Evolutionary conservation across 2,329 filamentous ascomycete species (phyloP).

Genomic region (Alternaria panax): DNA sequence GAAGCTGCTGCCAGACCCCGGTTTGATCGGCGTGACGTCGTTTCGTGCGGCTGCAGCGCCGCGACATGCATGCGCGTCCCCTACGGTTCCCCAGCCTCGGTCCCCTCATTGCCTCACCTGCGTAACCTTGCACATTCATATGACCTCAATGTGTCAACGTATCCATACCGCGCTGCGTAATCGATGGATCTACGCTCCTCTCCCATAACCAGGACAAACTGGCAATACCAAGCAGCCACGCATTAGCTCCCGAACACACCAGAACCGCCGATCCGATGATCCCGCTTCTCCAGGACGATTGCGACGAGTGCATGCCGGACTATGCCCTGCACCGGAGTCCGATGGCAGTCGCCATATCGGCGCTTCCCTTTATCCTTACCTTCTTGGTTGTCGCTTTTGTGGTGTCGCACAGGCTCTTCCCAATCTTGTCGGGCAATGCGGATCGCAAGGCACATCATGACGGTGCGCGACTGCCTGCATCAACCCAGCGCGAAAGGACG

Average conservation of each 20-base stretch:
- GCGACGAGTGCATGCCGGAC: constrained; percentile 66
- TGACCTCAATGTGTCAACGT: constrained; percentile 13
- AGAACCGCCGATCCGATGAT: constrained; percentile 36
- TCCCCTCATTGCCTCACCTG: constrained; percentile 16
- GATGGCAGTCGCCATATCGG: constrained; percentile 65
- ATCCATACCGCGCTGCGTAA: constrained; percentile 20
- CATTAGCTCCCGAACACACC: constrained; percentile 11
- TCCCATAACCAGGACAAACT: constrained; percentile 23
- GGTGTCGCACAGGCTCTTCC: constrained; percentile 74
- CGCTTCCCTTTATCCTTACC: constrained; percentile 73
- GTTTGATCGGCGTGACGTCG: constrained; percentile 33
- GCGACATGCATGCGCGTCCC: constrained; percentile 25
- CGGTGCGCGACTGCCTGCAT: constrained; percentile 64
- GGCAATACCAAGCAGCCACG: constrained; percentile 26
- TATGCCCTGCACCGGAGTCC: constrained; percentile 53
- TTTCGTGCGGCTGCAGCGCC: constrained; percentile 26
- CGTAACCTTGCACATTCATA: constrained; percentile 3
- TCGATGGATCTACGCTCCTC: constrained; percentile 37
- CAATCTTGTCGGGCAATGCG: constrained; percentile 67
- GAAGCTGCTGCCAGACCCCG: constrained; percentile 8
- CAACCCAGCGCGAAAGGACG: constrained; percentile 31
- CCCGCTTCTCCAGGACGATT: constrained; percentile 55
- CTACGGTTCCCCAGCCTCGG: constrained; percentile 15
- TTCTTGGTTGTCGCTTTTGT: constrained; percentile 70
- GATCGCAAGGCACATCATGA: constrained; percentile 68